phyloP scores from a whole-genome alignment of 306 rosid species.

The Vigna angularis region DNA sequence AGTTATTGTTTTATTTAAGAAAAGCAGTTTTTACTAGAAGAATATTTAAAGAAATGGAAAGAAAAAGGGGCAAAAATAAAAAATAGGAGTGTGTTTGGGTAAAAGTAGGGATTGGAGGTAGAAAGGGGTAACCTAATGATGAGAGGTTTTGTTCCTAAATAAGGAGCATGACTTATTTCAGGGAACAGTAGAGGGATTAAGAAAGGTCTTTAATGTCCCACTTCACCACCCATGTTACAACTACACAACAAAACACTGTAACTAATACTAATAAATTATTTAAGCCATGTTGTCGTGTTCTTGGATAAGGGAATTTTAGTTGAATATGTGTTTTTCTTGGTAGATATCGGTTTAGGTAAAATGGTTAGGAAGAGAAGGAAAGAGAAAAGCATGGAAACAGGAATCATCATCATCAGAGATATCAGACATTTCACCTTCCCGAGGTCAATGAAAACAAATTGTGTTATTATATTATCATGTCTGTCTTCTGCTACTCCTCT shows the following conservation, averaged over 20 bases:
- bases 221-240: too few species aligned
- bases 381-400: too few species aligned
- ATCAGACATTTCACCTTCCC: background rate
- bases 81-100: background rate
- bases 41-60: too few species aligned
- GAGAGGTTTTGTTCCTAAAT: constrained; percentile 46
- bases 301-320: constrained; percentile 10
- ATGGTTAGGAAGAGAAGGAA: background rate
- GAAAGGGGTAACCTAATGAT: constrained; percentile 40
- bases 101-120: background rate
- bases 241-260: too few species aligned
- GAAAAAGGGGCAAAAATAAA: too few species aligned
- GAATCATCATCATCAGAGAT: too few species aligned
- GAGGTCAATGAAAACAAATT: background rate
- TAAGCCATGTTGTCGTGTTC: constrained; percentile 33
- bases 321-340: too few species aligned
- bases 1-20: too few species aligned
- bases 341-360: background rate
- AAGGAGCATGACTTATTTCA: constrained; percentile 41
- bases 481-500: too few species aligned
- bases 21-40: too few species aligned
- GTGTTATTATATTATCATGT: too few species aligned
- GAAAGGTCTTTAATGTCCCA: constrained; percentile 12
- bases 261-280: background rate
- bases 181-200: constrained; percentile 47